Percentiles rank a stretch among this genome's conserved stretches.
Conservation (phyloP, 495 filamentous ascomycete genomes). For the Evernia prunastri region DNA sequence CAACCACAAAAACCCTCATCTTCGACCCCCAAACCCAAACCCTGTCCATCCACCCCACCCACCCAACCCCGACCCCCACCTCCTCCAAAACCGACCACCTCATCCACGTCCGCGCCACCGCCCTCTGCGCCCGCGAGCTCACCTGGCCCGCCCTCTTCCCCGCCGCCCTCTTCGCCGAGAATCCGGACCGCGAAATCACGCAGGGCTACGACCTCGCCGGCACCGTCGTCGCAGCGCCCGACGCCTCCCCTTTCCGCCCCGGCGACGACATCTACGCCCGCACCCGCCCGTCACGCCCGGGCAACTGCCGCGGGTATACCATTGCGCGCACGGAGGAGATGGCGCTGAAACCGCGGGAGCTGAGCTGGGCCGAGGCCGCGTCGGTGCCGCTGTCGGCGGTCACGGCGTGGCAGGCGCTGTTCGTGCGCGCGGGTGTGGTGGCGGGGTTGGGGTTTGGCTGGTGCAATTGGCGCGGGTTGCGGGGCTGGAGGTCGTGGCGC, state of each 20-base stretch:
- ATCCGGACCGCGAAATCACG: constrained; percentile 33
- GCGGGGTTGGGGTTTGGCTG: constrained; percentile 52
- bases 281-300: constrained; percentile 41
- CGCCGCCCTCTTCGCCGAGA: constrained; percentile 34
- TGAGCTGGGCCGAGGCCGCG: constrained; percentile 45
- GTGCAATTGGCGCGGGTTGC: constrained; percentile 47
- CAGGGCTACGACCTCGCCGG: constrained; percentile 55
- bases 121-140: constrained; percentile 54
- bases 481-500: constrained; percentile 39
- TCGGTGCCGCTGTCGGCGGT: constrained; percentile 47
- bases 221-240: constrained; percentile 44
- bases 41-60: constrained; percentile 24
- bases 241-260: constrained; percentile 43
- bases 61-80: constrained; percentile 36
- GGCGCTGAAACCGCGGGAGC: constrained; percentile 41
- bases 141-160: constrained; percentile 41
- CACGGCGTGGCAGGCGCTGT: constrained; percentile 56
- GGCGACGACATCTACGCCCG: constrained; percentile 51
- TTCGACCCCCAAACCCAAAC: constrained; percentile 24
- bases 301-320: constrained; percentile 46
- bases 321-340: constrained; percentile 47
- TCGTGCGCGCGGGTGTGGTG: constrained; percentile 41
- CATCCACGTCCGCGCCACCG: constrained; percentile 51
- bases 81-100: constrained; percentile 43
- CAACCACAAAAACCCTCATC: constrained; percentile 23